phyloP scores from a whole-genome alignment of 192 early-diverging fungal species.

The Globomyces pollinis-pini region DNA sequence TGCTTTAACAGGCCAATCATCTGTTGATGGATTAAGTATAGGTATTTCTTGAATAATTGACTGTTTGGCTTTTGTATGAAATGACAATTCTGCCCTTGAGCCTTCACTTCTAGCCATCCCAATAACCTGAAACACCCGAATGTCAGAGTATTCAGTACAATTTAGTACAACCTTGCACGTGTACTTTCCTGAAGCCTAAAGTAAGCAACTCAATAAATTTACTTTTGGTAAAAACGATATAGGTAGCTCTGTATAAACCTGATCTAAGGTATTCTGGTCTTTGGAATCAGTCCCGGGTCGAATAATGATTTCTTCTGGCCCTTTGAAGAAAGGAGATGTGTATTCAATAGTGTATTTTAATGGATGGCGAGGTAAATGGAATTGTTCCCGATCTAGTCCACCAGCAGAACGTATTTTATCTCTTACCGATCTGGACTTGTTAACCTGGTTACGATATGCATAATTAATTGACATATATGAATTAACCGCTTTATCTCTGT shows the following conservation, averaged over 20 bases:
- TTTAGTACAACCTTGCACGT: conserved; percentile 33
- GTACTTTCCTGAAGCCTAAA: conserved; percentile 43
- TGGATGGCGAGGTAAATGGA: conserved; percentile 24
- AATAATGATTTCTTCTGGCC: conserved; percentile 35
- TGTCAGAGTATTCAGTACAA: conserved; percentile 33
- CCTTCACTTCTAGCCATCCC: conserved; percentile 43
- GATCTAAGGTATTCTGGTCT: conserved; percentile 26
- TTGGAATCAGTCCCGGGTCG: conserved; percentile 21
- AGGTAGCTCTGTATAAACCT: conserved; percentile 38
- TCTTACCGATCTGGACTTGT: neutral
- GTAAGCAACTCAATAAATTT: neutral
- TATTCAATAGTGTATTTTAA: conserved; percentile 43
- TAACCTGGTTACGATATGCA: conserved; percentile 6
- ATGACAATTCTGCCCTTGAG: conserved; percentile 37
- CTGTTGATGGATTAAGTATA: conserved; percentile 42
- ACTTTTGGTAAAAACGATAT: conserved; percentile 37
- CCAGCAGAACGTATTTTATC: neutral
- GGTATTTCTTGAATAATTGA: conserved; percentile 42
- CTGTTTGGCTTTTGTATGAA: conserved; percentile 35
- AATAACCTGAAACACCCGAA: conserved; percentile 35
- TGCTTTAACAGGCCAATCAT: conserved; percentile 46
- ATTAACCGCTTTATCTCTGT: conserved; percentile 35
- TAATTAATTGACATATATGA: conserved; percentile 1
- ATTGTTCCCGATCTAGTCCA: conserved; percentile 8
- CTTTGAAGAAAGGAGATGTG: conserved; percentile 34